A percentile compares a stretch with the other conserved stretches of the same genome.
These are phyloP conservation scores for Aspergillus niger DNA, from an alignment of 2,329 filamentous ascomycete genomes.

Conservation along the genomic window DNA sequence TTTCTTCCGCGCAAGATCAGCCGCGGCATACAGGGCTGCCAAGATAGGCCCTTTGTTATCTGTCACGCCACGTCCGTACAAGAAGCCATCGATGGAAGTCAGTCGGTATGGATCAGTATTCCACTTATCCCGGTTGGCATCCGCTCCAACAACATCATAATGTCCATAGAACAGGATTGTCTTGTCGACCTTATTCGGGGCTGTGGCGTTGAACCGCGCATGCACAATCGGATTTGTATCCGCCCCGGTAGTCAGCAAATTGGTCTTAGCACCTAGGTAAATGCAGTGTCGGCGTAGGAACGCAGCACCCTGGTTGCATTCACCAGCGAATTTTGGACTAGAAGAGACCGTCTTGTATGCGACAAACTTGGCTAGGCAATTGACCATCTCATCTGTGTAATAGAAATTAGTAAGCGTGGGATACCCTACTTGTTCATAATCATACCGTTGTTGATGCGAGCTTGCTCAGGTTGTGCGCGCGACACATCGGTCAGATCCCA, in stretches of 20 bases:
- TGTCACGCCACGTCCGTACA: slow-evolving; percentile 94
- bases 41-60: slow-evolving; percentile 98
- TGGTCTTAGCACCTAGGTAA: slow-evolving; percentile 83
- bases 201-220: slow-evolving; percentile 79
- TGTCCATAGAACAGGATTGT: slow-evolving; percentile 96
- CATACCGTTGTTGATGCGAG: slow-evolving; percentile 60
- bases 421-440: background rate
- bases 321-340: slow-evolving; percentile 79
- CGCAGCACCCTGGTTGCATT: slow-evolving; percentile 89
- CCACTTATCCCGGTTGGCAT: slow-evolving; percentile 82
- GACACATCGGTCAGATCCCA: slow-evolving; percentile 73
- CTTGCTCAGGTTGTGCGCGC: slow-evolving; percentile 46
- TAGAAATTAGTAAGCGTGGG: slow-evolving; percentile 15
- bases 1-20: slow-evolving; percentile 83
- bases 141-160: slow-evolving; percentile 93
- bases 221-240: slow-evolving; percentile 89
- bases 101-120: slow-evolving; percentile 84
- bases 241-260: slow-evolving; percentile 82
- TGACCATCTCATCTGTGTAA: slow-evolving; percentile 60
- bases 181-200: slow-evolving; percentile 67
- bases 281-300: slow-evolving; percentile 90
- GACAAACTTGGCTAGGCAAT: slow-evolving; percentile 80
- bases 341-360: slow-evolving; percentile 91
- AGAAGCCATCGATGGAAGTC: slow-evolving; percentile 83
- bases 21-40: slow-evolving; percentile 89